These are phyloP conservation scores for Polyrhizophydium stewartii DNA, from an alignment of 371 early-diverging fungal genomes.

Conservation along the genomic window DNA sequence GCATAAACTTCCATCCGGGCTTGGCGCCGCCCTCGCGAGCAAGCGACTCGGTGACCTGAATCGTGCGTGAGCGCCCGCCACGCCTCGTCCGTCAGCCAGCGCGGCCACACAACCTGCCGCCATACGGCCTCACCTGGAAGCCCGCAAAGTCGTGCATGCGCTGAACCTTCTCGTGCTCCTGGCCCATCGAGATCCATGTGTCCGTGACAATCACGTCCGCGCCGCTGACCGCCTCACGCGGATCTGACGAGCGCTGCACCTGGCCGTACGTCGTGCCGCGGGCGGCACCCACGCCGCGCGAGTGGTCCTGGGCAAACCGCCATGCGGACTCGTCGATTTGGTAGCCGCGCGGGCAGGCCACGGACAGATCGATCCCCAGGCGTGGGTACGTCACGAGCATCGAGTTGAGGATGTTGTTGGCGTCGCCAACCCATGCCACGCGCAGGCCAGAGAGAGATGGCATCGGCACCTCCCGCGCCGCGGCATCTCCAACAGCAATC, in stretches of 20 bases:
- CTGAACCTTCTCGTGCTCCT: slow-evolving; percentile 84
- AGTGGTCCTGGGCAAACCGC: slow-evolving; percentile 34
- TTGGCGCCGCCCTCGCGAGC: slow-evolving; percentile 72
- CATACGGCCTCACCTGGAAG: slow-evolving; percentile 65
- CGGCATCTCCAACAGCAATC: slow-evolving; percentile 41
- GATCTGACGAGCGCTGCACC: slow-evolving; percentile 61
- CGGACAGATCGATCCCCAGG: slow-evolving; percentile 73
- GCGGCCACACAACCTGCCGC: too few species aligned
- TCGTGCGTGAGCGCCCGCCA: too few species aligned
- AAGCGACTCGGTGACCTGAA: slow-evolving; percentile 78
- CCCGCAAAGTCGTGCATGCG: slow-evolving; percentile 78
- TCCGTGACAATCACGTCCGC: slow-evolving; percentile 93
- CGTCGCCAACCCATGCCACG: slow-evolving; percentile 96
- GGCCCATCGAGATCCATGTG: slow-evolving; percentile 97
- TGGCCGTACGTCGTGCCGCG: slow-evolving; percentile 41
- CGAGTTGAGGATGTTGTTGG: slow-evolving; percentile 91
- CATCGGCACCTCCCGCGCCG: slow-evolving; percentile 4
- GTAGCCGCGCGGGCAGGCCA: slow-evolving; percentile 84
- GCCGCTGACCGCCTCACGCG: slow-evolving; percentile 70
- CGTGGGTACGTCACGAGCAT: slow-evolving; percentile 84
- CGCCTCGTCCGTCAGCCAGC: too few species aligned
- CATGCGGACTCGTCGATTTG: slow-evolving; percentile 65
- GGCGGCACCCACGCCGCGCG: slow-evolving; percentile 51
- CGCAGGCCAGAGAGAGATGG: slow-evolving; percentile 49
- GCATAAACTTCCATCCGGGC: slow-evolving; percentile 90